Base-by-base conservation (phyloP, 1,284 basidiomycete genomes). In the Ganoderma sp. region DNA sequence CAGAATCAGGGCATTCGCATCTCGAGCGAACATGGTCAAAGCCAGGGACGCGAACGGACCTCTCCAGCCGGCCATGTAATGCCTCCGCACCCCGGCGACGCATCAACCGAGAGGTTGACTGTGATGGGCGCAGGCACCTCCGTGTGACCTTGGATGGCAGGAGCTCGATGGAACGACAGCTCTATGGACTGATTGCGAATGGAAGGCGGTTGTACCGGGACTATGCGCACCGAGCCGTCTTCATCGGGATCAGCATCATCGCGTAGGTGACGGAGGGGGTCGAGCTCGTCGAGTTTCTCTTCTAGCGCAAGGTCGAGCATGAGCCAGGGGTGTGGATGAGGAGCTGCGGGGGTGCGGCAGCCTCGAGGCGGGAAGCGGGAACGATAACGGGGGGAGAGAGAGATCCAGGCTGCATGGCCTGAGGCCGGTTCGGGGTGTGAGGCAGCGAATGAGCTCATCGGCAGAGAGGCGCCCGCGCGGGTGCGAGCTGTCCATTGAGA, bases 31-130 rank as follows among this genome's bases (percentile, higher is more conserved):
- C 39, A 41, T 22, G 22, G 48, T 28, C n/a, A 54, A 58, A 48
- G 69, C 68, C 45, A 75, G 69, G 64, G 71, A 71, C 74, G 76
- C 68, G 19, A 70, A 76, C 84, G 71, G 71, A 96, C 95, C 86
- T 96, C 89, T 71, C 95, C 96, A 15, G 96, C 93, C 4, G 94
- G 95, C 96, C 96, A 98, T 14, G 95, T 90, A 60, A 96, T 87
- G 0, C 96, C 96, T 17, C 96, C 96, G 78, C 96, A 98, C 2
- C 96, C 96, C 28, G 91, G 92, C 52, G 88, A 86, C 39, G 94
- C 89, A 77, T 96, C 94, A 2, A 95, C 85, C 42, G 82, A 80
- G 56, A 95, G 84, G 57, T 77, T 78, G 68, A 91, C 80, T 2
- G 79, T 74, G 70, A 88, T 75, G 57, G 77, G 74, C 64, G 71